Base-by-base conservation (phyloP, 163 green algal species). In the Chloromonas sp. region DNA sequence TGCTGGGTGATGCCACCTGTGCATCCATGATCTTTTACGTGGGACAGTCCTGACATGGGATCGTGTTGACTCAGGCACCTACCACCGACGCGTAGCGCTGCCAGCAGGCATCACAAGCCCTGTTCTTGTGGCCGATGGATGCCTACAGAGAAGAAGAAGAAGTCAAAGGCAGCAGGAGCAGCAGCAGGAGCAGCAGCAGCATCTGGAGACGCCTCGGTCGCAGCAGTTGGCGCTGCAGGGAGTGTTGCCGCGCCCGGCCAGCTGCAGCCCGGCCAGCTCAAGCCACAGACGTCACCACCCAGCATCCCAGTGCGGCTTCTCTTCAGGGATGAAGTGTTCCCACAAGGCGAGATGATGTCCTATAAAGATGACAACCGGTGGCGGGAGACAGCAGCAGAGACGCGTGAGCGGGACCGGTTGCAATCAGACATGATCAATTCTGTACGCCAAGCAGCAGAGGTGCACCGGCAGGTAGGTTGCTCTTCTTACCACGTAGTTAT, bases 321-420 rank as follows among this genome's bases (percentile, higher is more conserved):
- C 0, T 99, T 98, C 90, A 92, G 94, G 5, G 82, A 87, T 3
- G 95, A 94, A 58, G 78, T 62, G 36, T 82, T 66, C 3, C 81
- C 61, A 2, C 15, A 60, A 5, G 70, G 58, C 14, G 15, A 84
- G n/a, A 84, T 84, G 61, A 14, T 13, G 3, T 61, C 61, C 57
- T 84, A 78, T 61, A 85, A 85, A 71, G 89, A 92, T 71, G 89
- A 92, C 87, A 97, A 99, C 89, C 85, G 94, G 74, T 99, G 96
- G 96, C 92, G 97, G 0, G 93, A 97, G 85, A 99, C 94, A 2
- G 94, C 86, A 74, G 97, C 93, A 57, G 97, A 99, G 91, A 98
- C 97, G 92, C 90, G 97, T 0, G 93, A 97, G 87, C 85, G 94
- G 82, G 93, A 98, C 81, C 88, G 96, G 1, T 87, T 99, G 66